Base-by-base conservation (phyloP, 2,329 filamentous ascomycete species). In the Phaeosphaeriaceae sp. region DNA sequence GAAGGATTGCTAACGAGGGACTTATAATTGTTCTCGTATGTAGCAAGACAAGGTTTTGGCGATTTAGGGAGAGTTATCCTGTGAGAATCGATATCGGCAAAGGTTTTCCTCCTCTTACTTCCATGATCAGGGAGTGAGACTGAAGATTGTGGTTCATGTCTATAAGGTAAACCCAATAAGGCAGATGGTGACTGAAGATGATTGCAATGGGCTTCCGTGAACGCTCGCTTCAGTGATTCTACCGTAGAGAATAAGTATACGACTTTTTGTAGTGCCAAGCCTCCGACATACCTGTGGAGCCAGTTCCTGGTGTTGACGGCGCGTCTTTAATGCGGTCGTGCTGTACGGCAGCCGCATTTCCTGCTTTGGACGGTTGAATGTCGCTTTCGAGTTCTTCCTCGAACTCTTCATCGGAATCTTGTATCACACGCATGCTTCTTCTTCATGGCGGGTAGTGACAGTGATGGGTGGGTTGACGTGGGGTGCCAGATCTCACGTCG, bases 391-490 rank as follows among this genome's bases (percentile, higher is more conserved):
- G 46, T 30, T 67, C 67, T 3, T 70, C 68, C n/a, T 71, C 67
- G 8, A 64, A 50, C 35, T 71, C 71, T 17, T 72, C 71, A 44
- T 74, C 70, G 2, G 71, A 74, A 43, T 74, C 71, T 42, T 71
- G 68, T 20, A 74, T 67, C 16, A 71, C 58, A 15, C 68, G 61
- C 50, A 64, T 57, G 48, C 56, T 65, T 26, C 30, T 36, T 30
- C 21, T 43, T 52, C 47, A 60, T 47, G 38, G 35, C 35, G 16
- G 17, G 17, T 2, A 11, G n/a, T 4, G 13, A 28, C 15, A 20
- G 16, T 32, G 16, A 23, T 32, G 23, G 6, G 23, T 26, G 23
- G 23, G 35, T 45, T 45, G 41, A 36, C 42, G 33, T 15, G 28
- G 12, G 38, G 15, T 16, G 15, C 23, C 13, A 9, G n/a, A 17